A percentile compares a stretch with the other conserved stretches of the same genome.
These are phyloP conservation scores for Eucalyptus coolabah DNA, from an alignment of 345 rosid species.

Conservation along the genomic window DNA sequence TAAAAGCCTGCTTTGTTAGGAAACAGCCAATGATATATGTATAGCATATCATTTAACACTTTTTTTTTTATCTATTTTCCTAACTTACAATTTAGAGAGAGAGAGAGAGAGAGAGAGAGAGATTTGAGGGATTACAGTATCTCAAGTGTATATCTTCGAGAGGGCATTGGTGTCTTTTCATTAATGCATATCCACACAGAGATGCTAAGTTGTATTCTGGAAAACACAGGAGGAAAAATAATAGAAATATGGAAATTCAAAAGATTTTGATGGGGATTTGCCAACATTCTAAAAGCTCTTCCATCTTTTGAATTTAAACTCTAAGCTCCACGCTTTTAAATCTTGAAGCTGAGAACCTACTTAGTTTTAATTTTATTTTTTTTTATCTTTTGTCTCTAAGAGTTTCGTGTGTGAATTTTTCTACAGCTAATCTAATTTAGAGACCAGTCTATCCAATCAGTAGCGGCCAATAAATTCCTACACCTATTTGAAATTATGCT, in stretches of 20 bases:
- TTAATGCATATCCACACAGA: not conserved
- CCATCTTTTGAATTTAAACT: not conserved
- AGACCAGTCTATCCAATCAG: too few relatives aligned
- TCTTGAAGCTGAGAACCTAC: too few relatives aligned
- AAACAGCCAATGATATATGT: not conserved
- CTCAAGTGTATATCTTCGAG: not conserved
- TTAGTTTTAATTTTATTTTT: too few relatives aligned
- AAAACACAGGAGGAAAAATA: not conserved
- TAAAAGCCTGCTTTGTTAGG: not conserved
- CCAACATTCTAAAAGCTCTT: not conserved
- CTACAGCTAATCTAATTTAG: not conserved
- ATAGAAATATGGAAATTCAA: not conserved
- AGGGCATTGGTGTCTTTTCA: not conserved
- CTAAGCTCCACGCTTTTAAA: not conserved
- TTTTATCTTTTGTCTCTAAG: too few relatives aligned
- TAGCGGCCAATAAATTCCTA: fast-evolving
- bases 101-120: not conserved
- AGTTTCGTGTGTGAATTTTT: not conserved
- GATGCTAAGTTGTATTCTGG: not conserved
- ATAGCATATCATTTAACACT: not conserved
- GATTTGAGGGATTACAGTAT: not conserved
- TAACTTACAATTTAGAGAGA: not conserved
- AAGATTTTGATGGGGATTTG: not conserved
- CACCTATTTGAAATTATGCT: too few relatives aligned
- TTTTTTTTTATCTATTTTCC: not conserved